Evolutionary conservation across 1,284 basidiomycete species (phyloP), one percentile per base, ranked within the genome.

Genomic region (Ganoderma sp.): DNA sequence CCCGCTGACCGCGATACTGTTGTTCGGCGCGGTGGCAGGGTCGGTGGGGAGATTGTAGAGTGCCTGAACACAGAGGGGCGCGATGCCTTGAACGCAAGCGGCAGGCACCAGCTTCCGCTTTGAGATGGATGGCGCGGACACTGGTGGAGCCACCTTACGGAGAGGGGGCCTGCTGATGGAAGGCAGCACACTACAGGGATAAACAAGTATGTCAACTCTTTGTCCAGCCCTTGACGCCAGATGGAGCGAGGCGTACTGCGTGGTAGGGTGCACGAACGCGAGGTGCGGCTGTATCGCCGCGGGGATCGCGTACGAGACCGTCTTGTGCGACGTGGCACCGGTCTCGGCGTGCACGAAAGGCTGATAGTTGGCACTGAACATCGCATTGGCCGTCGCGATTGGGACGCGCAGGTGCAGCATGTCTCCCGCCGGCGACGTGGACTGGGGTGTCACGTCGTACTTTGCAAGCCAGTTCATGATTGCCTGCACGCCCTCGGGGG

Each of bases 1-100:
- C 7, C 87, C 88, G 34, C 82, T 83, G 57, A 89, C 81, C 56
- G 84, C 87, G 59, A 89, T 79, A 41, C 77, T 82, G 73, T 87
- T 89, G 32, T 71, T 77, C 25, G 71, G 75, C 3, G 82, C 79
- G 1, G 83, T 79, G 5, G 75, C 73, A 28, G 85, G 84, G 0
- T 81, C 80, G 67, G 88, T 87, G 7, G 73, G 73, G 7, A 79
- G 78, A 10, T 85, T 86, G 75, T 89, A 90, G 45, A 89, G 70
- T 8, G 80, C 79, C 66, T 83, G 77, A 63, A 90, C 75, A 74
- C 88, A 90, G 0, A 82, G 75, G 14, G 87, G 87, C 0, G 87
- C 88, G 61, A 88, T 82, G 6, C 22, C 34, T n/a, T 48, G n/a
- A 0, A 65, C 67, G 58, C 71, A 73, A 14, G 54, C 62, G 10